These are phyloP conservation scores for Fusarium sp. DNA, from an alignment of 2,329 filamentous ascomycete species.

Conservation along the genomic window DNA sequence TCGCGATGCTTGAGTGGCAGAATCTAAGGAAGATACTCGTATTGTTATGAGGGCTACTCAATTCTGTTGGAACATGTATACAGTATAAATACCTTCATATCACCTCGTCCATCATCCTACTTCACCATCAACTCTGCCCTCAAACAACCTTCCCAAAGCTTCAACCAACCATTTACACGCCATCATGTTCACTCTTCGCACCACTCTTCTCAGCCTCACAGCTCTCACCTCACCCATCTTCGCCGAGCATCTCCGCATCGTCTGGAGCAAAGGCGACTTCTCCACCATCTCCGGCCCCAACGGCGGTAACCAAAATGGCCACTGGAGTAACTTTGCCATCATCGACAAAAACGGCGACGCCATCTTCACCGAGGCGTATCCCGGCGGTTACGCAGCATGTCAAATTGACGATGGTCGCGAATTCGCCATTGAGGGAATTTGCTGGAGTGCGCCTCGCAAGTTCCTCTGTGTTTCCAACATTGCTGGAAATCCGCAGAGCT, in stretches of 20 bases:
- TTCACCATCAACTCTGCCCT: too few relatives aligned
- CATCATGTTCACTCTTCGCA: too few relatives aligned
- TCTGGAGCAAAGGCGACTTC: neutral
- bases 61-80: too few relatives aligned
- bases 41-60: too few relatives aligned
- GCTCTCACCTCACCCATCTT: too few relatives aligned
- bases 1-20: too few relatives aligned
- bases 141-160: too few relatives aligned
- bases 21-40: too few relatives aligned
- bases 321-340: neutral
- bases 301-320: accelerated
- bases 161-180: too few relatives aligned
- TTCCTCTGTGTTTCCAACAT: neutral
- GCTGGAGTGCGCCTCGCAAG: neutral
- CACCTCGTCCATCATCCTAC: too few relatives aligned
- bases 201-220: too few relatives aligned
- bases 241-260: neutral
- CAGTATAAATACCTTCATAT: too few relatives aligned
- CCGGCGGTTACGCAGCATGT: neutral
- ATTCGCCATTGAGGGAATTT: neutral
- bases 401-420: neutral
- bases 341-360: neutral
- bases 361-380: neutral
- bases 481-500: neutral
- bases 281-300: neutral